phyloP scores from a whole-genome alignment of 192 early-diverging fungal species.

The Anaeromyces robustus region DNA sequence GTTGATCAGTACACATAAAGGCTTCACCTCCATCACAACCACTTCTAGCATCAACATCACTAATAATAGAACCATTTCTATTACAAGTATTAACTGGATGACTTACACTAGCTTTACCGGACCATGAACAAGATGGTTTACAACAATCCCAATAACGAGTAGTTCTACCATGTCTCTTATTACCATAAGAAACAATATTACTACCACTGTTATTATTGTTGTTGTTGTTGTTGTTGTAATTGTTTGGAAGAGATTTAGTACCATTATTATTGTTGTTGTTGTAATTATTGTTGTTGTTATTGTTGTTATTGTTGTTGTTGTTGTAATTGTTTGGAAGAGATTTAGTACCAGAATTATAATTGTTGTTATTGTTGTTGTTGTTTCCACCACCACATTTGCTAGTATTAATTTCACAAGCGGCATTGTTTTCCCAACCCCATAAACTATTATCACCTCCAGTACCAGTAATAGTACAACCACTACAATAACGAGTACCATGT shows the following conservation, averaged over 20 bases:
- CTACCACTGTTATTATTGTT: too few species aligned
- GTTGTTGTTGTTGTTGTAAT: too few species aligned
- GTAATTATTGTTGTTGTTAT: too few species aligned
- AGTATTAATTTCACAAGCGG: background rate
- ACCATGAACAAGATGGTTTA: conserved; percentile 3
- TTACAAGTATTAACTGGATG: background rate
- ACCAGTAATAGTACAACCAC: background rate
- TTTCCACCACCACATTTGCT: background rate
- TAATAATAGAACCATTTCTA: background rate
- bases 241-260: too few species aligned
- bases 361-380: background rate
- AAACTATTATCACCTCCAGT: background rate
- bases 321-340: too few species aligned
- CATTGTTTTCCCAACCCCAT: background rate
- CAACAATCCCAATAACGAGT: conserved; percentile 7
- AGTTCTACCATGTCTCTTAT: background rate
- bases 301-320: too few species aligned
- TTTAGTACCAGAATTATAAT: too few species aligned
- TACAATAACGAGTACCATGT: background rate
- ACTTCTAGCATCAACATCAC: background rate
- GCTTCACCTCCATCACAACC: conserved; percentile 2
- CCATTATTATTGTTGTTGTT: background rate
- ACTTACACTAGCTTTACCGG: background rate
- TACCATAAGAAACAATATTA: background rate
- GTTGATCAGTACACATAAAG: conserved; percentile 4